These are phyloP conservation scores for Didymosphaeria variabile DNA, from an alignment of 2,329 filamentous ascomycete genomes.

Conservation along the genomic window DNA sequence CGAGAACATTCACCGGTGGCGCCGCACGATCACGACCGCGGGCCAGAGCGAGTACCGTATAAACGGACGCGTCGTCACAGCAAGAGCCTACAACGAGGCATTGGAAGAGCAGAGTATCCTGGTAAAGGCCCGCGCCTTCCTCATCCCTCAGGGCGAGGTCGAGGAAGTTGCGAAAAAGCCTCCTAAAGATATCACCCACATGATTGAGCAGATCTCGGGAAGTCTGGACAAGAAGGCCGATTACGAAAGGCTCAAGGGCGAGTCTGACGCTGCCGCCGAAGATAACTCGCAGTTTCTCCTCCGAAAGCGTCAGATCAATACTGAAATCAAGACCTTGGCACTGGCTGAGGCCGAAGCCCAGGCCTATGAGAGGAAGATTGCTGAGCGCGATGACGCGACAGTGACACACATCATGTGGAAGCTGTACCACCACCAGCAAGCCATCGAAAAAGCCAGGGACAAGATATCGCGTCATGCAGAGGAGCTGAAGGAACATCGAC, in stretches of 20 bases:
- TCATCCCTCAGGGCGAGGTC: constrained; percentile 98
- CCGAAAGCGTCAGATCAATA: constrained; percentile 91
- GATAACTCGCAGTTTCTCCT: constrained; percentile 89
- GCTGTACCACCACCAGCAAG: constrained; percentile 90
- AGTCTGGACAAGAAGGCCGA: constrained; percentile 94
- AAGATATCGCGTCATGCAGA: constrained; percentile 95
- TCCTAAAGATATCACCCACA: constrained; percentile 87
- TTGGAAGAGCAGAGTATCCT: constrained; percentile 94
- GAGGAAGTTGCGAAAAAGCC: constrained; percentile 96
- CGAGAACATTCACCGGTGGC: constrained; percentile 94
- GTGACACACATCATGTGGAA: constrained; percentile 97
- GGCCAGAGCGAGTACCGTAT: constrained; percentile 96
- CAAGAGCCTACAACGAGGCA: constrained; percentile 91
- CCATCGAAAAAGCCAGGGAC: constrained; percentile 89
- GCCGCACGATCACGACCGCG: constrained; percentile 87
- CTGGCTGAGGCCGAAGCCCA: constrained; percentile 97
- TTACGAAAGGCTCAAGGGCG: constrained; percentile 88
- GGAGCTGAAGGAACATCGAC: constrained; percentile 89
- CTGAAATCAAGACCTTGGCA: constrained; percentile 96
- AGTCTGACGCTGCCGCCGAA: constrained; percentile 86
- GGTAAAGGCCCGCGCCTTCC: constrained; percentile 96
- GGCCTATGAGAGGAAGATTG: constrained; percentile 87
- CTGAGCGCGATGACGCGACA: constrained; percentile 89
- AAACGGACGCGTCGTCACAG: constrained; percentile 88
- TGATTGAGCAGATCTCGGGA: constrained; percentile 98